A percentile compares a stretch with the other conserved stretches of the same genome.
phyloP scores from a whole-genome alignment of 2,329 filamentous ascomycete genomes.

The Ascochyta lentis region DNA sequence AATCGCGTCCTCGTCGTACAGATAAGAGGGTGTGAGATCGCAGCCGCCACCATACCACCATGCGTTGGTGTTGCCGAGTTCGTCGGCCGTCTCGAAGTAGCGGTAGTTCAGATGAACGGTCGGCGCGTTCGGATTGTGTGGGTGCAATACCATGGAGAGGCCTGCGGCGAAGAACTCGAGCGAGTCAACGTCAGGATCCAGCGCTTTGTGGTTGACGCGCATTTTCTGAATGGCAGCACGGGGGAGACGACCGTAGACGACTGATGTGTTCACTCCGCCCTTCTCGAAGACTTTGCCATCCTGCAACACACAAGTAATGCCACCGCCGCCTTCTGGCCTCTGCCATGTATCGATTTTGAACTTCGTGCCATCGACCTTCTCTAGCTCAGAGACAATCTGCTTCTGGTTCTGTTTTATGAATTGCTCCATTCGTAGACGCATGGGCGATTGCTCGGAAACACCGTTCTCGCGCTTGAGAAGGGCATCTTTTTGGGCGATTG shows the following conservation, averaged over 20 bases:
- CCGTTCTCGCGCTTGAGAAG: constrained; percentile 79
- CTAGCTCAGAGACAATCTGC: constrained; percentile 82
- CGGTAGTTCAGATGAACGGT: constrained; percentile 98
- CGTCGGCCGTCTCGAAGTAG: constrained; percentile 94
- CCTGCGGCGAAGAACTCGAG: constrained; percentile 96
- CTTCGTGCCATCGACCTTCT: constrained; percentile 79
- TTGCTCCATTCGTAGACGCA: constrained; percentile 97
- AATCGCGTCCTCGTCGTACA: constrained; percentile 96
- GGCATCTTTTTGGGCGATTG: constrained; percentile 85
- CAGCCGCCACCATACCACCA: constrained; percentile 99
- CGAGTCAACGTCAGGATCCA: constrained; percentile 78
- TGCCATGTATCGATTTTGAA: constrained; percentile 89
- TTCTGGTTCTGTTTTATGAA: constrained; percentile 94
- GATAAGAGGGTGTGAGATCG: constrained; percentile 89
- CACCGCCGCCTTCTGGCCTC: constrained; percentile 86
- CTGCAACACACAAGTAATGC: constrained; percentile 92
- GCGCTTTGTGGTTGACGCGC: constrained; percentile 91
- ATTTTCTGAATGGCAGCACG: constrained; percentile 81
- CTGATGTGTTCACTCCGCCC: constrained; percentile 90
- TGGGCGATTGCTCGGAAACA: constrained; percentile 80
- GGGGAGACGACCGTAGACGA: constrained; percentile 91
- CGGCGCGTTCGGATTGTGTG: constrained; percentile 93
- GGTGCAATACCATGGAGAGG: constrained; percentile 90
- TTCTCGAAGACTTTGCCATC: constrained; percentile 98
- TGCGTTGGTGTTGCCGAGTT: constrained; percentile 78